Percentiles rank a stretch among this genome's conserved stretches.
Evolutionary conservation across 2,329 filamentous ascomycete species (phyloP).

Genomic region (Ceratocystis colombiana): DNA sequence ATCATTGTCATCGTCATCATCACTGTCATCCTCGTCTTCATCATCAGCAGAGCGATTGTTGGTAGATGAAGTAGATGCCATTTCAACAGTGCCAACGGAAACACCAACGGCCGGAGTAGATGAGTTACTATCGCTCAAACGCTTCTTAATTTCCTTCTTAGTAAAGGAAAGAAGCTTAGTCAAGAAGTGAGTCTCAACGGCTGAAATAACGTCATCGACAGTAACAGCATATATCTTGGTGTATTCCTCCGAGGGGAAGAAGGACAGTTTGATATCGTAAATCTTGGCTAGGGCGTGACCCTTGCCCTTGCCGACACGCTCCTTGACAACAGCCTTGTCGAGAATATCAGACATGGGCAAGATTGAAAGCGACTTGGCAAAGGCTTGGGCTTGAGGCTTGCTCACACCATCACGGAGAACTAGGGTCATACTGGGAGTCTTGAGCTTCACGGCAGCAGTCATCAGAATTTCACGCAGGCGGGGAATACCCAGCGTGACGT

Average conservation of each 20-base stretch:
- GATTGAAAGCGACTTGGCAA: conserved; percentile 85
- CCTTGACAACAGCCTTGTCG: conserved; percentile 69
- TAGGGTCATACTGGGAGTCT: conserved; percentile 83
- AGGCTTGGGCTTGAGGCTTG: conserved; percentile 58
- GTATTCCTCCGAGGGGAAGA: conserved; percentile 82
- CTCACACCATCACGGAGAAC: conserved; percentile 63
- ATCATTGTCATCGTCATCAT: conserved; percentile 68
- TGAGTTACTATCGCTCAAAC: conserved; percentile 52
- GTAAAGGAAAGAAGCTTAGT: conserved; percentile 60
- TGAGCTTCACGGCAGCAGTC: conserved; percentile 83
- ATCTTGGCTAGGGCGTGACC: conserved; percentile 65
- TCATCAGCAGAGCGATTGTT: conserved; percentile 43
- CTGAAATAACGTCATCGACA: conserved; percentile 62
- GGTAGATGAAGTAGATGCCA: conserved; percentile 35
- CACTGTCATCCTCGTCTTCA: conserved; percentile 58
- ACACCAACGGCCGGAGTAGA: conserved; percentile 65
- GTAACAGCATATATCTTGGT: conserved; percentile 73
- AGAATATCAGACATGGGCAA: conserved; percentile 75
- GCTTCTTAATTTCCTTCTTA: conserved; percentile 74
- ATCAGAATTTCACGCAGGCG: conserved; percentile 95
- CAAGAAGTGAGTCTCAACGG: conserved; percentile 73
- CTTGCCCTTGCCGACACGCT: conserved; percentile 63
- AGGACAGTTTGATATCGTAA: conserved; percentile 69
- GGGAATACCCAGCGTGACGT: conserved; percentile 97
- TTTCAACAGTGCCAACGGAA: conserved; percentile 45